phyloP scores from a whole-genome alignment of 352 stramenopile species.

The Phytophthora boehmeriae region DNA sequence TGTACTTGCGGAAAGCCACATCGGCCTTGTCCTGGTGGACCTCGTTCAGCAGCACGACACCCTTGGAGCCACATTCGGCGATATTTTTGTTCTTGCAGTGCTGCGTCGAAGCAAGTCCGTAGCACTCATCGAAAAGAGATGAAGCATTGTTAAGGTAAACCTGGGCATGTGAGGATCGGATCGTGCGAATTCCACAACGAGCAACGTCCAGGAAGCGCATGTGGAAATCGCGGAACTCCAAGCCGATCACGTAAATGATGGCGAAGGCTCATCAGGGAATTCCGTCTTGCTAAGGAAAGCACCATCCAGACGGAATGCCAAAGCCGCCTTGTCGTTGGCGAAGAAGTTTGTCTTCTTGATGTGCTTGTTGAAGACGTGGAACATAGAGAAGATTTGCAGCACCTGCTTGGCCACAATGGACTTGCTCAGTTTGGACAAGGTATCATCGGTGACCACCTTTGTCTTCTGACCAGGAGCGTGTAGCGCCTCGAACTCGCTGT shows the following conservation, averaged over 20 bases:
- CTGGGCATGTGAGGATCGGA: slow-evolving; percentile 73
- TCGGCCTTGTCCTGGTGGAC: slow-evolving; percentile 87
- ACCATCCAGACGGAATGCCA: slow-evolving; percentile 77
- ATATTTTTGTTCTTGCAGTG: slow-evolving; percentile 99
- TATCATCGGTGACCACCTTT: slow-evolving; percentile 50
- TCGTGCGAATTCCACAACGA: slow-evolving; percentile 95
- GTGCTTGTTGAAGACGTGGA: slow-evolving; percentile 86
- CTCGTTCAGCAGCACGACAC: slow-evolving; percentile 95
- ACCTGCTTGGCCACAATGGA: slow-evolving; percentile 75
- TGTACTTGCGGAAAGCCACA: slow-evolving; percentile 94
- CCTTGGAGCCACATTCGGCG: slow-evolving; percentile 97
- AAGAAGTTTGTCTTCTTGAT: slow-evolving; percentile 90
- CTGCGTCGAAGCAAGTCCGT: slow-evolving; percentile 96
- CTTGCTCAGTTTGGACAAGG: slow-evolving; percentile 76
- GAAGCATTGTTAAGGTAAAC: slow-evolving; percentile 93
- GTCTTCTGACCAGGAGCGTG: slow-evolving; percentile 54
- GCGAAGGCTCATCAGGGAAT: slow-evolving; percentile 90
- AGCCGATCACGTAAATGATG: slow-evolving; percentile 95
- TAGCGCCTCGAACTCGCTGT: slow-evolving; percentile 77
- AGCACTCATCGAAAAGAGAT: slow-evolving; percentile 97
- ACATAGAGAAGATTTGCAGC: slow-evolving; percentile 81
- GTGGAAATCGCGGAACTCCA: slow-evolving; percentile 98
- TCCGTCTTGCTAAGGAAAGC: slow-evolving; percentile 78
- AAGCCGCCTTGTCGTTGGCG: slow-evolving; percentile 74
- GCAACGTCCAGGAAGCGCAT: slow-evolving; percentile 98